phyloP scores from a whole-genome alignment of 495 filamentous ascomycete species.

The Penicillium fimorum region DNA sequence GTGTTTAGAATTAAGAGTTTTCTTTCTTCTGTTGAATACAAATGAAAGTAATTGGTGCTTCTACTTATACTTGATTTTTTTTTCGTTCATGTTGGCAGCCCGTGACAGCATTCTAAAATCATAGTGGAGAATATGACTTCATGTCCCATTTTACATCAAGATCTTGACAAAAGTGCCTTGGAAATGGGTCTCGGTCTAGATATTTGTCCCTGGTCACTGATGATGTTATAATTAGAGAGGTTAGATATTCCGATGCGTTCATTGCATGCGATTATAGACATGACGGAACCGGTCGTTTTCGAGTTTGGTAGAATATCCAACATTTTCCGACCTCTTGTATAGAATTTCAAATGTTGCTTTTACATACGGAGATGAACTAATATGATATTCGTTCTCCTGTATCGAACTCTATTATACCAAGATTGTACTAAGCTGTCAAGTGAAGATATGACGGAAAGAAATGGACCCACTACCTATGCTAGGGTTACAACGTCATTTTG shows the following conservation, averaged over 20 bases:
- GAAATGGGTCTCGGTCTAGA: slow-evolving; percentile 1
- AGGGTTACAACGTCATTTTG: neutral
- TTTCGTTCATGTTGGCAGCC: neutral
- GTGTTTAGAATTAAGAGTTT: too few species aligned
- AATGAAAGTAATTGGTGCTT: neutral
- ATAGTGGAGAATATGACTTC: slow-evolving; percentile 41
- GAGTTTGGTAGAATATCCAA: neutral
- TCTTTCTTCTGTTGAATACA: too few species aligned
- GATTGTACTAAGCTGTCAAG: neutral
- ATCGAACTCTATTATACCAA: too few species aligned
- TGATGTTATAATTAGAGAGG: too few species aligned
- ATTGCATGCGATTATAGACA: neutral
- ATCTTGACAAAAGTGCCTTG: slow-evolving; percentile 9
- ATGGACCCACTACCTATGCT: neutral
- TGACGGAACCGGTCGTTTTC: neutral
- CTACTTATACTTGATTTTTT: slow-evolving; percentile 11
- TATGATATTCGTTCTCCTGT: too few species aligned
- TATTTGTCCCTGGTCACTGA: too few species aligned
- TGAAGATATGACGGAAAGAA: neutral
- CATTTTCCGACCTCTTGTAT: neutral
- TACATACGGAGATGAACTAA: too few species aligned
- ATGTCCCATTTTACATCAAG: slow-evolving; percentile 16
- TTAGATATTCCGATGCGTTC: neutral
- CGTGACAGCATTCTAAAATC: slow-evolving; percentile 44
- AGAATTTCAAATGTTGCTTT: too few species aligned